Percentiles rank a stretch among this genome's conserved stretches.
phyloP scores from a whole-genome alignment of 2,329 filamentous ascomycete genomes.

The Penicillium sp. region DNA sequence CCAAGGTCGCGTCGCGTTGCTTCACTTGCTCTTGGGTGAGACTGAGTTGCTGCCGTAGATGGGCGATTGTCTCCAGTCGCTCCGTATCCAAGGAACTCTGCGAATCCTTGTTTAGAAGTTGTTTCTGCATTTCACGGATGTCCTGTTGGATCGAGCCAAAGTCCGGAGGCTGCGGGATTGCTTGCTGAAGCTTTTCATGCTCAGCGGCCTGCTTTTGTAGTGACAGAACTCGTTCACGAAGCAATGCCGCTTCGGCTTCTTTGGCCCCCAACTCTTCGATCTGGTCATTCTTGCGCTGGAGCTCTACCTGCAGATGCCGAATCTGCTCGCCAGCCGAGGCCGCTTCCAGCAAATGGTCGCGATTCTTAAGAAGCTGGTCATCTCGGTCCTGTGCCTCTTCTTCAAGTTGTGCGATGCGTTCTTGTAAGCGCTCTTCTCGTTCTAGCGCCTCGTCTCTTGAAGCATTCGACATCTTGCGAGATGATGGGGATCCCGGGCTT shows the following conservation, averaged over 20 bases:
- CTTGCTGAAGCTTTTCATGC: slow-evolving; percentile 24
- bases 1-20: slow-evolving; percentile 35
- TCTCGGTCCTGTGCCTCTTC: slow-evolving; percentile 35
- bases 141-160: slow-evolving; percentile 31
- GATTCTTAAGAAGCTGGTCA: slow-evolving; percentile 35
- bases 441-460: slow-evolving; percentile 17
- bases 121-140: slow-evolving; percentile 33
- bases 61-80: slow-evolving; percentile 31
- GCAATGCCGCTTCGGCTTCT: slow-evolving; percentile 21
- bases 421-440: slow-evolving; percentile 26
- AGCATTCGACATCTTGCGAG: slow-evolving; percentile 22
- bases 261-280: slow-evolving; percentile 29
- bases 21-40: slow-evolving; percentile 34
- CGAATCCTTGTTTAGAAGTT: slow-evolving; percentile 28
- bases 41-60: slow-evolving; percentile 35
- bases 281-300: slow-evolving; percentile 33
- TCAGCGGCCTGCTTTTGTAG: slow-evolving; percentile 31
- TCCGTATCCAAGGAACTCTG: slow-evolving; percentile 27
- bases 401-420: slow-evolving; percentile 34
- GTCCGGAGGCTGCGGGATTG: slow-evolving; percentile 19
- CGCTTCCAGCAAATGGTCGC: slow-evolving; percentile 33
- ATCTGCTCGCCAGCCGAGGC: slow-evolving; percentile 40
- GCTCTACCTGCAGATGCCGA: slow-evolving; percentile 38
- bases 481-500: slow-evolving; percentile 27
- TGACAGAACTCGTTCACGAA: slow-evolving; percentile 32